A percentile compares a stretch with the other conserved stretches of the same genome.
Evolutionary conservation across 2,329 filamentous ascomycete species (phyloP).

Genomic region (Colletotrichum liaoningense): DNA sequence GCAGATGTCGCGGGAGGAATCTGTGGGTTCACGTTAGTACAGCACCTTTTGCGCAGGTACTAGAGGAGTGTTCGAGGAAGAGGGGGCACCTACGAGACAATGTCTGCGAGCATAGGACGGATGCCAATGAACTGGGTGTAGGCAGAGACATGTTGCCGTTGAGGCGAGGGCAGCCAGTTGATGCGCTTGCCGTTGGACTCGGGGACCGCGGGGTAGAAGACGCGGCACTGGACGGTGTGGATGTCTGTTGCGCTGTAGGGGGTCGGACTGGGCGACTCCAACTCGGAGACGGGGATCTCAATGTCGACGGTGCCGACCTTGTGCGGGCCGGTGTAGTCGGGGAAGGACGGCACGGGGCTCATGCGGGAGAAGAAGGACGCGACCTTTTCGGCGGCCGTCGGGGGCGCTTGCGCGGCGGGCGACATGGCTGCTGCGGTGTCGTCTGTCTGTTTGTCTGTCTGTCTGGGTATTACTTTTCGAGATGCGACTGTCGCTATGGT

Average conservation of each 20-base stretch:
- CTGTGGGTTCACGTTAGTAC: conserved; percentile 48
- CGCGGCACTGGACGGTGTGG: conserved; percentile 80
- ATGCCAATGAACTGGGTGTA: conserved; percentile 83
- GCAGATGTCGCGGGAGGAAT: conserved; percentile 76
- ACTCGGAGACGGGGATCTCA: conserved; percentile 77
- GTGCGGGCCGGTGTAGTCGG: conserved; percentile 81
- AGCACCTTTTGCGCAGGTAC: too few relatives aligned
- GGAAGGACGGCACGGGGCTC: conserved; percentile 78
- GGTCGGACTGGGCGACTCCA: conserved; percentile 64
- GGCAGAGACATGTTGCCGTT: conserved; percentile 78
- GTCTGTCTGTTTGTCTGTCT: neutral
- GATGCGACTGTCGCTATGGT: neutral
- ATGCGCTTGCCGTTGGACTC: conserved; percentile 68
- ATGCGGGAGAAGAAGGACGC: conserved; percentile 64
- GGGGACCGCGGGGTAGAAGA: conserved; percentile 80
- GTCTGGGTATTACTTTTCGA: neutral
- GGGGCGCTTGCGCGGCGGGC: conserved; percentile 23
- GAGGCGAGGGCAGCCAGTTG: conserved; percentile 82
- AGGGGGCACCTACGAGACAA: conserved; percentile 65
- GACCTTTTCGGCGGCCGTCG: conserved; percentile 49
- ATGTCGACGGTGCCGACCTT: conserved; percentile 84
- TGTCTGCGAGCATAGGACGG: conserved; percentile 65
- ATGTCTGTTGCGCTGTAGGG: conserved; percentile 68
- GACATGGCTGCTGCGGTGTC: conserved; percentile 8
- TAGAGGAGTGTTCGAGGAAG: too few relatives aligned